phyloP scores from a whole-genome alignment of 495 filamentous ascomycete species.

The Penicillium ucsense region DNA sequence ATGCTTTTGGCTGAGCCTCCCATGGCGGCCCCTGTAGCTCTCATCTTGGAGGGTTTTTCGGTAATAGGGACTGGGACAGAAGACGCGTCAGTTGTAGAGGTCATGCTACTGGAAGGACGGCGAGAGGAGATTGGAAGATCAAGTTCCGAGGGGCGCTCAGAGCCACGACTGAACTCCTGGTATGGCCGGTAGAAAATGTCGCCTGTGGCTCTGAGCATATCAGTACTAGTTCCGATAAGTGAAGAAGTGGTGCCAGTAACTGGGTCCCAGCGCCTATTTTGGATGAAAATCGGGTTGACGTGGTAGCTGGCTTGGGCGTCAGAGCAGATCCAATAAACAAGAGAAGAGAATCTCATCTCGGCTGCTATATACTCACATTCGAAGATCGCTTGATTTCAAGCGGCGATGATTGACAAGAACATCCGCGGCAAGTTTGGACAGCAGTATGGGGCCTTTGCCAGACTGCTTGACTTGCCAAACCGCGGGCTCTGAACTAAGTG shows the following conservation, averaged over 20 bases:
- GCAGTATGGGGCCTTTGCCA: not conserved
- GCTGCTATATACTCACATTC: not conserved
- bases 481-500: not conserved
- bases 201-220: constrained; percentile 18
- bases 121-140: not conserved
- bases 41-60: constrained; percentile 1
- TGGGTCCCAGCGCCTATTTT: constrained; percentile 33
- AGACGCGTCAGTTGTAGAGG: not conserved
- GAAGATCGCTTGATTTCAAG: not conserved
- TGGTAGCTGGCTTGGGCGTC: not conserved
- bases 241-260: constrained; percentile 36
- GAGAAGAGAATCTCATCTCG: too few relatives aligned
- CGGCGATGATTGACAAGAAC: not conserved
- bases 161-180: constrained; percentile 9
- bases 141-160: not conserved
- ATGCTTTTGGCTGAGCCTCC: constrained; percentile 24
- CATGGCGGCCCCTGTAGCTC: constrained; percentile 12
- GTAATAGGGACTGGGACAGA: not conserved
- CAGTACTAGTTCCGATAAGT: constrained; percentile 13
- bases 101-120: not conserved
- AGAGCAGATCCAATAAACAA: not conserved
- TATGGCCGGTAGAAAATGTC: constrained; percentile 28
- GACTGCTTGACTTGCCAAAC: not conserved
- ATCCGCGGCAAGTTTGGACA: not conserved
- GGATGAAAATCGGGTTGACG: constrained; percentile 18